Base-by-base conservation (phyloP, 106 monocot genomes). In the Vanilla planifolia region DNA sequence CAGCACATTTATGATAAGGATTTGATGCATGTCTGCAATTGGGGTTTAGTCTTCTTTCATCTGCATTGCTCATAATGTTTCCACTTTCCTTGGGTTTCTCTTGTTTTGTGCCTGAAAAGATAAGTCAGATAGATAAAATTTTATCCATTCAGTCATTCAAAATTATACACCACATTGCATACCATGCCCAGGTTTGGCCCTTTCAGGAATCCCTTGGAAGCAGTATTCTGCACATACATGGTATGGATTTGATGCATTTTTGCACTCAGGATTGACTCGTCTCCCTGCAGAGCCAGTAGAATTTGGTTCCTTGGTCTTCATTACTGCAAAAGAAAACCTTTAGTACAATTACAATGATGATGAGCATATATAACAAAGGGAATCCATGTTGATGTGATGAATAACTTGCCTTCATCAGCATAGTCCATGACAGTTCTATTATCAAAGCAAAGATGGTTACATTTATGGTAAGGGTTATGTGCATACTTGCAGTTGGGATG, bases 201-300 rank as follows among this genome's bases (percentile, higher is more conserved):
- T 71, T 59, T 71, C 46, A n/a, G 51, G 48, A 2, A 48, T 41
- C 46, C 60, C 34, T 20, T 29, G 21, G 26, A 55, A 62, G 44
- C 77, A 71, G 21, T 77, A 61, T 7, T 71, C 66, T 36, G 77
- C 33, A 40, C 72, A 72, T 21, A 61, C 47, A 56, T 77, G 77
- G 35, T 51, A 71, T 19, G 77, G 77, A 27, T 78, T 78, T 44
- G 55, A 62, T 29, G 72, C 62, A 63, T 67, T 55, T 9, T 50
- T 42, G 39, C 77, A 78, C 23, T 47, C 51, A 3, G 77, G 67
- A 37, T 72, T 61, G 7, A 72, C 72, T 55, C 22, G 67, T 61
- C 67, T 53, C 7, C 29, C 28, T 29, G 52, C 52, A 29, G 15
- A 5, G 27, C 29, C 16, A 15, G 32, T 22, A 53, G 15, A 13